Conservation (phyloP, 345 rosid genomes). For the Gossypioides kirkii region DNA sequence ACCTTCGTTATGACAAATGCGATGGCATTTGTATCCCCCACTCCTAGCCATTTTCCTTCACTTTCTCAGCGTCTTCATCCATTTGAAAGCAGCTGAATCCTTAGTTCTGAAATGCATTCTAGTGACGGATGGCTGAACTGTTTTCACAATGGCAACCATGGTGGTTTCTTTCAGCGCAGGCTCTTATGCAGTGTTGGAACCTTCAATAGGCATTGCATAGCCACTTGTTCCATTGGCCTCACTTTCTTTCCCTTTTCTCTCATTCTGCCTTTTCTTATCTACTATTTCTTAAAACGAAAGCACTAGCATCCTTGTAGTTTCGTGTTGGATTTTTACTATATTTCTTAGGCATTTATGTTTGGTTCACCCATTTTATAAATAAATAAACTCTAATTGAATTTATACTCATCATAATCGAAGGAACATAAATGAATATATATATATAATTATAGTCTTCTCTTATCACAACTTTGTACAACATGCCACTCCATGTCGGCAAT, state of each 20-base stretch:
- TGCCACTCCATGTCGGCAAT: not conserved
- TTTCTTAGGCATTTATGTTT: no score
- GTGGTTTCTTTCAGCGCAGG: not conserved
- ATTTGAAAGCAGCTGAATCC: no score
- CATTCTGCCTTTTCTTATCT: not conserved
- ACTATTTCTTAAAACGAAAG: not conserved
- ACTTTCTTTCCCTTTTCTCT: not conserved
- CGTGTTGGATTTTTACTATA: not conserved
- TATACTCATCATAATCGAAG: no score
- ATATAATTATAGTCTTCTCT: not conserved
- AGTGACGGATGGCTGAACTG: not conserved
- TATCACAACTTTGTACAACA: not conserved
- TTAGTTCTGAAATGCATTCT: not conserved
- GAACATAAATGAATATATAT: no score
- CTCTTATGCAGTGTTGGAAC: not conserved
- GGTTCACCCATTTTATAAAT: no score
- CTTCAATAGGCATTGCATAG: not conserved
- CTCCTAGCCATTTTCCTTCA: not conserved
- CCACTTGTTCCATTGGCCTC: not conserved
- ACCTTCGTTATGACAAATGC: not conserved
- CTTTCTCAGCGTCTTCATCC: not conserved
- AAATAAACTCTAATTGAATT: no score
- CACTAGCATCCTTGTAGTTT: not conserved
- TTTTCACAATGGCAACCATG: not conserved
- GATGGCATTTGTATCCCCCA: not conserved